Conservation (phyloP, 2,329 filamentous ascomycete genomes). For the Penicillium sp. region DNA sequence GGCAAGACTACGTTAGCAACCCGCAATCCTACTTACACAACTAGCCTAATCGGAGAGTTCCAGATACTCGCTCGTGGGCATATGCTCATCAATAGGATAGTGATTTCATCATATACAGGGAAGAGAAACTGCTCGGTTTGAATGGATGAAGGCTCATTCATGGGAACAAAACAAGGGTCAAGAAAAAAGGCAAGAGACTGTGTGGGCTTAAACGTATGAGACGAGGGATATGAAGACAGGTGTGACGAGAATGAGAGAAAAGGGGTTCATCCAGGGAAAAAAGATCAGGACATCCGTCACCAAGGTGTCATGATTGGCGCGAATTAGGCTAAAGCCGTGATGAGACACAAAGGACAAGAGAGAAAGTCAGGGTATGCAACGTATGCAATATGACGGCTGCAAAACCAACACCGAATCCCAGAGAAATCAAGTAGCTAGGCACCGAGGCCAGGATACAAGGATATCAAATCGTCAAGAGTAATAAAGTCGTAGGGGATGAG, state of each 20-base stretch:
- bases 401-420: constrained; percentile 20
- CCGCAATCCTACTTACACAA: too few species aligned
- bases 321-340: constrained; percentile 12
- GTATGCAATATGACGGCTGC: constrained; percentile 18
- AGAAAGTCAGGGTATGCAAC: constrained; percentile 22
- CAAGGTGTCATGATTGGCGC: constrained; percentile 26
- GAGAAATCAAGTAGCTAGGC: constrained; percentile 12
- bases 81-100: constrained; percentile 15
- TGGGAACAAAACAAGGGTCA: constrained; percentile 18
- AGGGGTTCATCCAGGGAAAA: constrained; percentile 11
- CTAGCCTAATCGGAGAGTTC: too few species aligned
- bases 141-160: constrained; percentile 15
- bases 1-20: too few species aligned
- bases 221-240: constrained; percentile 16
- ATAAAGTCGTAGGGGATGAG: constrained; percentile 8
- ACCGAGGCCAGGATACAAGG: constrained; percentile 13
- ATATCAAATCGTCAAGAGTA: constrained; percentile 12
- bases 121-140: constrained; percentile 14
- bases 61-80: constrained; percentile 19
- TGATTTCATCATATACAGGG: constrained; percentile 32
- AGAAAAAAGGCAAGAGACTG: constrained; percentile 22
- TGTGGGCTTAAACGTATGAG: constrained; percentile 19
- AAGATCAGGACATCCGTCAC: constrained; percentile 20
- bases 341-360: constrained; percentile 17
- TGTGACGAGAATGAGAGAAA: constrained; percentile 10